Conservation (phyloP, 2,329 filamentous ascomycete species). For the Alternaria solani region DNA sequence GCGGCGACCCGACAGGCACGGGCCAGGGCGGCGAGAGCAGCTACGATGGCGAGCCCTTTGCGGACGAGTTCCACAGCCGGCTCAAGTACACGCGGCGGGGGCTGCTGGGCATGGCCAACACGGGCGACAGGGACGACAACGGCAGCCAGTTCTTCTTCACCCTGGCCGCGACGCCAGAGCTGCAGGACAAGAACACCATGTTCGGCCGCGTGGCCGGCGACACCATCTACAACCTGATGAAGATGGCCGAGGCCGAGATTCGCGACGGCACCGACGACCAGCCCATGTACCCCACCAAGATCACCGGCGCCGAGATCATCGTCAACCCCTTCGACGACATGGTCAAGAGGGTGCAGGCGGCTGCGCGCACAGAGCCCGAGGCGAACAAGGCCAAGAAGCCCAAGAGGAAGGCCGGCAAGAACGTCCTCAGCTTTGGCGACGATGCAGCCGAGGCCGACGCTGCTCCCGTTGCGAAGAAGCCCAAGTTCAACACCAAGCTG, state of each 20-base stretch:
- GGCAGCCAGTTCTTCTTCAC: conserved; percentile 98
- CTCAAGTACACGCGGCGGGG: conserved; percentile 93
- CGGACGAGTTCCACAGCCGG: conserved; percentile 90
- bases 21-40: conserved; percentile 92
- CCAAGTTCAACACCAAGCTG: conserved; percentile 80
- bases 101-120: conserved; percentile 95
- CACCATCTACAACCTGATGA: conserved; percentile 94
- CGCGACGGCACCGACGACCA: conserved; percentile 78
- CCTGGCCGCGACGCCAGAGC: conserved; percentile 79
- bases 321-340: conserved; percentile 86
- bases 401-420: conserved; percentile 78
- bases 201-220: conserved; percentile 93
- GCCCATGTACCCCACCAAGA: conserved; percentile 84
- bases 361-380: conserved; percentile 58
- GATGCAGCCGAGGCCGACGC: conserved; percentile 65
- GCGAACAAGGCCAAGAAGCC: conserved; percentile 58
- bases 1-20: conserved; percentile 92
- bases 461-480: conserved; percentile 72
- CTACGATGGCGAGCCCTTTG: conserved; percentile 82
- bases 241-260: conserved; percentile 88
- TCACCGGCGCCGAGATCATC: conserved; percentile 76
- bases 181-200: conserved; percentile 89
- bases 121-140: conserved; percentile 78
- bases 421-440: conserved; percentile 79
- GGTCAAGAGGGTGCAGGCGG: conserved; percentile 71